Evolutionary conservation across 495 filamentous ascomycete genomes (phyloP).

Genomic region (Neurospora tetrasperma): DNA sequence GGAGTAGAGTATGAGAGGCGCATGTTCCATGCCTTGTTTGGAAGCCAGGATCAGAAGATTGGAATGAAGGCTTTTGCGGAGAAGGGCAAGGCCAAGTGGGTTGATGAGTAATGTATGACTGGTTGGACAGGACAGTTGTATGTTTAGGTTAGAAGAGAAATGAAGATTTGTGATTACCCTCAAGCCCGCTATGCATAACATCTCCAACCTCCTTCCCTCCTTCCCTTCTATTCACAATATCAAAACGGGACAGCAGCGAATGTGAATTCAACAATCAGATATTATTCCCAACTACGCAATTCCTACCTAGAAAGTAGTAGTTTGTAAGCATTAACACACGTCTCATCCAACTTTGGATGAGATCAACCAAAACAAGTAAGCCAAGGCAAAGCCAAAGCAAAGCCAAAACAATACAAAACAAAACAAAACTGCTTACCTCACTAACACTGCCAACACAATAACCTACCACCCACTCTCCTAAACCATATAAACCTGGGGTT

Average conservation of each 20-base stretch:
- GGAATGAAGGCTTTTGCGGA: constrained; percentile 93
- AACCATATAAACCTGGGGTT: background rate
- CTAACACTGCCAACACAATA: background rate
- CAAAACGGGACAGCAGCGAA: background rate
- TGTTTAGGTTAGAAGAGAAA: background rate
- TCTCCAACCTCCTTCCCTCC: background rate
- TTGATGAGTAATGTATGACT: constrained; percentile 48
- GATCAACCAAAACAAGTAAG: background rate
- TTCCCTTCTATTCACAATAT: background rate
- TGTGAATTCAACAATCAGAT: background rate
- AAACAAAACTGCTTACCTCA: background rate
- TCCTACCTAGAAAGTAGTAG: background rate
- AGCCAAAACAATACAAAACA: background rate
- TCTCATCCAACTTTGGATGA: background rate
- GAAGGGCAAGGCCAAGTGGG: constrained; percentile 92
- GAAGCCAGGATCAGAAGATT: constrained; percentile 91
- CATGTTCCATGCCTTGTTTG: constrained; percentile 87
- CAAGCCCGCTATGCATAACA: background rate
- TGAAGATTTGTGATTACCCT: background rate
- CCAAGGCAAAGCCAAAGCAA: background rate
- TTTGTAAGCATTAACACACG: background rate
- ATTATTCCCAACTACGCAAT: background rate
- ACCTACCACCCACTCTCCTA: background rate
- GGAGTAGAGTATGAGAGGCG: constrained; percentile 91
- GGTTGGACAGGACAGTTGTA: background rate